phyloP scores from a whole-genome alignment of 805 yeast genomes.

The Jamesozyma piceae region DNA sequence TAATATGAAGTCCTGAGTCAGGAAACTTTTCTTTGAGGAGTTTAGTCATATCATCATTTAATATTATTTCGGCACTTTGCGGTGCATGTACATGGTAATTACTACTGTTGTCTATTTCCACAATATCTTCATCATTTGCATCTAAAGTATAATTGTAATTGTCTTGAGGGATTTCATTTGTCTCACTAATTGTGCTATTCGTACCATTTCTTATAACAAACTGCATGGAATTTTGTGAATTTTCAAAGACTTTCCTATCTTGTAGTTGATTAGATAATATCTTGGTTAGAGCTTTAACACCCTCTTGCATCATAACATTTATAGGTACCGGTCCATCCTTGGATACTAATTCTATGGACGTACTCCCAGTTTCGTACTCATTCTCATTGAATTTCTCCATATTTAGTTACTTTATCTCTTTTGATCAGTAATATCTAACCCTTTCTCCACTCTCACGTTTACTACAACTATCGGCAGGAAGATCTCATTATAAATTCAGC shows the following conservation, averaged over 20 bases:
- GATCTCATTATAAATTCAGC: too few species aligned
- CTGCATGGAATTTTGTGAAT: constrained; percentile 17
- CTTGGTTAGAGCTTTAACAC: constrained; percentile 27
- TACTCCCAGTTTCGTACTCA: neutral
- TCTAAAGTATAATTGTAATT: neutral
- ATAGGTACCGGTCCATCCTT: constrained; percentile 25
- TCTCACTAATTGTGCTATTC: neutral
- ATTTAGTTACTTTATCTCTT: neutral
- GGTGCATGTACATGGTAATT: constrained; percentile 8
- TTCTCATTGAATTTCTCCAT: constrained; percentile 1
- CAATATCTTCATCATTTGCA: constrained; percentile 5
- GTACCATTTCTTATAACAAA: constrained; percentile 14
- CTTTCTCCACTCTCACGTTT: too few species aligned
- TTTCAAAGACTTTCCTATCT: constrained; percentile 16
- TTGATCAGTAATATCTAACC: neutral
- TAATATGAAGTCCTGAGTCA: constrained; percentile 21
- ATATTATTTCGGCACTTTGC: neutral
- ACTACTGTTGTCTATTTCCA: constrained; percentile 12
- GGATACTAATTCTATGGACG: constrained; percentile 20
- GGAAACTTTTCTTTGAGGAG: constrained; percentile 11
- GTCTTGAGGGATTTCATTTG: neutral
- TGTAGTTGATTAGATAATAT: constrained; percentile 24
- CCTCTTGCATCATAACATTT: constrained; percentile 30
- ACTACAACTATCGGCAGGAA: too few species aligned
- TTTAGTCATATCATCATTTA: constrained; percentile 1